A percentile compares a stretch with the other conserved stretches of the same genome.
Conservation (phyloP, 345 rosid species). For the Camelina hispida region DNA sequence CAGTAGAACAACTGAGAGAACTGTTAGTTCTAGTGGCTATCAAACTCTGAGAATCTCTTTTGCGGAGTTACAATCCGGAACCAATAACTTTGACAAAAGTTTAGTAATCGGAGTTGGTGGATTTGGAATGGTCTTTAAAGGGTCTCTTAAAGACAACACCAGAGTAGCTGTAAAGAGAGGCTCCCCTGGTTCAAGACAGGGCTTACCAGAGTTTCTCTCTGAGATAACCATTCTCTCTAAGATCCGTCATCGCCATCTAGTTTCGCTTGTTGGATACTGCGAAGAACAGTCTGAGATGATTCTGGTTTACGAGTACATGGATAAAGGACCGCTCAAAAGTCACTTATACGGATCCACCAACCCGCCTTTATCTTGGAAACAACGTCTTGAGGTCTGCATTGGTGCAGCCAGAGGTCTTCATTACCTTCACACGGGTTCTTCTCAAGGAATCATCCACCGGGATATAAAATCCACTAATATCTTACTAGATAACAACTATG, state of each 20-base stretch:
- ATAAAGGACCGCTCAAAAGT: conserved; percentile 83
- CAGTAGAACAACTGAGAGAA: conserved; percentile 76
- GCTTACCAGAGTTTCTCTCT: conserved; percentile 91
- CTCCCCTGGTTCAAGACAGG: conserved; percentile 91
- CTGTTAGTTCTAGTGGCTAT: conserved; percentile 65
- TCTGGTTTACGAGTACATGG: conserved; percentile 93
- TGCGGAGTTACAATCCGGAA: conserved; percentile 69
- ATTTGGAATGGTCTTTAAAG: conserved; percentile 94
- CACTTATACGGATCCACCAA: conserved; percentile 72
- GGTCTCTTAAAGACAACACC: conserved; percentile 70
- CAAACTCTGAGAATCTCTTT: conserved; percentile 73
- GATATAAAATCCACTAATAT: conserved; percentile 96
- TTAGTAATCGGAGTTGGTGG: conserved; percentile 87
- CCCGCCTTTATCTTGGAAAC: conserved; percentile 86
- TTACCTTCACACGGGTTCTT: conserved; percentile 94
- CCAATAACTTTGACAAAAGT: conserved; percentile 75
- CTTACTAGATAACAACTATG: conserved; percentile 64
- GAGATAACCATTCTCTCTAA: conserved; percentile 82
- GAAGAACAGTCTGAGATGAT: conserved; percentile 97
- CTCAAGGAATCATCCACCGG: conserved; percentile 93
- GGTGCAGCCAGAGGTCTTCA: conserved; percentile 96
- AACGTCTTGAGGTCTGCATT: conserved; percentile 85
- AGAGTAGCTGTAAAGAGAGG: conserved; percentile 93
- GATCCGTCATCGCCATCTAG: conserved; percentile 94
- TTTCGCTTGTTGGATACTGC: conserved; percentile 88